Conservation (phyloP, 2,329 filamentous ascomycete genomes). For the Penicillium sp. region DNA sequence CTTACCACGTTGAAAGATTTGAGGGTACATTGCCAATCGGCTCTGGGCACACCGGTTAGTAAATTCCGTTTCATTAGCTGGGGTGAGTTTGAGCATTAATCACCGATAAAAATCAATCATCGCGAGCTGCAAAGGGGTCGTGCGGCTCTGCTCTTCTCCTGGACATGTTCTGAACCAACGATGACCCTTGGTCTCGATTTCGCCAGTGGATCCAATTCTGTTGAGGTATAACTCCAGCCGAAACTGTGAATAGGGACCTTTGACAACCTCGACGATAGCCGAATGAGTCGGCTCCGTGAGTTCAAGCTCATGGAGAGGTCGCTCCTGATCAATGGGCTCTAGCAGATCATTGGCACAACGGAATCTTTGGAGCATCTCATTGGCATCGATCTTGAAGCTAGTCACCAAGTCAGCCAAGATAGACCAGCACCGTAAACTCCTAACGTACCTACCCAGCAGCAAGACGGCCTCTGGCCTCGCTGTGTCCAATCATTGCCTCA, state of each 20-base stretch:
- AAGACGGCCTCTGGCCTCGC: conserved; percentile 33
- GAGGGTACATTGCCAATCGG: conserved; percentile 39
- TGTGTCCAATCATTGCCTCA: conserved; percentile 34
- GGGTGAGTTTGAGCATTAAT: too few relatives aligned
- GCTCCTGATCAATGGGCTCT: conserved; percentile 18
- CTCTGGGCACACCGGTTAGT: conserved; percentile 18
- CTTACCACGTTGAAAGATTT: conserved; percentile 35
- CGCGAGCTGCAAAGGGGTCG: conserved; percentile 29
- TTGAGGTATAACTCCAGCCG: conserved; percentile 36
- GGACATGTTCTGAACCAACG: conserved; percentile 32
- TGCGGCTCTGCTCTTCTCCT: conserved; percentile 13
- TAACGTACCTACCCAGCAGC: conserved; percentile 29
- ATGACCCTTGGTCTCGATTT: conserved; percentile 30
- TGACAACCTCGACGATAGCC: conserved; percentile 38
- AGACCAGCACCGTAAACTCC: neutral
- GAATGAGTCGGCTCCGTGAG: conserved; percentile 30
- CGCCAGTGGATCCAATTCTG: conserved; percentile 21
- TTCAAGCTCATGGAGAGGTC: conserved; percentile 16
- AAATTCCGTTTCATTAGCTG: neutral
- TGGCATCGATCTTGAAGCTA: conserved; percentile 22
- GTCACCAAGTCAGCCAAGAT: neutral
- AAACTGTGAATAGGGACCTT: conserved; percentile 24
- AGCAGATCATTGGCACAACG: conserved; percentile 25
- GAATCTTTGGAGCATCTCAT: conserved; percentile 26
- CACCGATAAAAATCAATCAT: conserved; percentile 36